Evolutionary conservation across 768 basidiomycete genomes (phyloP).

Genomic region (Rhodotorula graminis): DNA sequence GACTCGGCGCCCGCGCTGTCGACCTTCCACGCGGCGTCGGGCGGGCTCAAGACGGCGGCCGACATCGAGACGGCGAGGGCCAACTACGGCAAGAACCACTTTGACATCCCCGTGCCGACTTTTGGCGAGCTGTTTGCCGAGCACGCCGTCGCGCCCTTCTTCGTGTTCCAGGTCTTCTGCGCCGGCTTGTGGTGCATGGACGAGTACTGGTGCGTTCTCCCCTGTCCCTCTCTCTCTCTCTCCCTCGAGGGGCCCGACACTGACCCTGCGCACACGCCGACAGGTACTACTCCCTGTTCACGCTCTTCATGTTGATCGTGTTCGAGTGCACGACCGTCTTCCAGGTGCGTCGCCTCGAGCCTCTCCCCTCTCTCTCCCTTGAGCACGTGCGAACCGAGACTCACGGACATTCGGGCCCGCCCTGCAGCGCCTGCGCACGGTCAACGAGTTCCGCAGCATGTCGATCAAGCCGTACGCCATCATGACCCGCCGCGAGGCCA

Average conservation of each 20-base stretch:
- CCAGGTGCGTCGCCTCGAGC: constrained; percentile 59
- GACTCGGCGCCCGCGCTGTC: constrained; percentile 53
- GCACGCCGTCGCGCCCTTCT: constrained; percentile 97
- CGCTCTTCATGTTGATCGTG: constrained; percentile 94
- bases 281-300: constrained; percentile 83
- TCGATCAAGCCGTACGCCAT: constrained; percentile 85
- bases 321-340: constrained; percentile 99
- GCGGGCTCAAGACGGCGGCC: constrained; percentile 53
- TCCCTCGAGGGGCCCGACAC: no score
- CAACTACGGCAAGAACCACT: constrained; percentile 88
- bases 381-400: no score
- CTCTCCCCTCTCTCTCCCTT: no score
- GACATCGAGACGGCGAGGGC: constrained; percentile 56
- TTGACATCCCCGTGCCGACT: constrained; percentile 93
- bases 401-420: no score
- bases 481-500: constrained; percentile 68
- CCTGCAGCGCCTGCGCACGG: constrained; percentile 74
- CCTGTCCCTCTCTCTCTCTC: no score
- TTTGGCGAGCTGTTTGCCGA: constrained; percentile 87
- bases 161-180: constrained; percentile 98
- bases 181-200: constrained; percentile 96
- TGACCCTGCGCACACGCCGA: no score
- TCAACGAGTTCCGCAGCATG: constrained; percentile 97
- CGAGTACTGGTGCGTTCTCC: constrained; percentile 69
- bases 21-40: constrained; percentile 54